Base-by-base conservation (phyloP, 352 stramenopile species). In the Globisporangium alternatum region DNA sequence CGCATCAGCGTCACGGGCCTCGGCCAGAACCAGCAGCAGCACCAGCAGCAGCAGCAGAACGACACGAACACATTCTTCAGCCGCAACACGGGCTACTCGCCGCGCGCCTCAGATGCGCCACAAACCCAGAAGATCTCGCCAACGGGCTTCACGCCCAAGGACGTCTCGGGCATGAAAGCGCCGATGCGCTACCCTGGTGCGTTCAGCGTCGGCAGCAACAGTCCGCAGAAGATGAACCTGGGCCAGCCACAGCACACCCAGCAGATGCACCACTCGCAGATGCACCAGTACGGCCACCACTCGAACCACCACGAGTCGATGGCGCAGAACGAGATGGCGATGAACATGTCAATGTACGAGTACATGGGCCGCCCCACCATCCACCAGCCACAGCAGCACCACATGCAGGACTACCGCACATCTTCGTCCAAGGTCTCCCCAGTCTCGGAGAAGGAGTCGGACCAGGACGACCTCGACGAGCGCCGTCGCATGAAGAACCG, bases 401-500 rank as follows among this genome's bases (percentile, higher is more conserved):
- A 72, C 48, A 45, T 55, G 35, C 49, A 55, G 15, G 65, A 67
- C 58, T 56, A 21, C 10, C 56, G 47, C 72, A 33, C 31, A 9
- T 51, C 59, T 13, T 65, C 67, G 19, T 68, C 80, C 13, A 89
- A 74, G 57, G 76, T 81, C 21, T 89, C 78, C 35, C 81, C 84
- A 8, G 79, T 81, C 61, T 94, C 85, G 37, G 85, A 92, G 54
- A 76, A 75, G 31, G 74, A 77, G 22, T 87, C 79, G 3, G 83
- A 93, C 62, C 81, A 86, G 56, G 84, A 93, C 31, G 86, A 95
- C 53, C 58, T 95, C n/a, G 86, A 95, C 52, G 86, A 92, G 61
- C 84, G 83, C 21, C 86, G 86, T 17, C 82, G 86, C 55, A 92
- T 95, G 85, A 95, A 94, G 71, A 95, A 95, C 73, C 85, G 87